Evolutionary conservation across 768 basidiomycete species (phyloP), one percentile per base, ranked within the genome.

Genomic region (Suillus spraguei): DNA sequence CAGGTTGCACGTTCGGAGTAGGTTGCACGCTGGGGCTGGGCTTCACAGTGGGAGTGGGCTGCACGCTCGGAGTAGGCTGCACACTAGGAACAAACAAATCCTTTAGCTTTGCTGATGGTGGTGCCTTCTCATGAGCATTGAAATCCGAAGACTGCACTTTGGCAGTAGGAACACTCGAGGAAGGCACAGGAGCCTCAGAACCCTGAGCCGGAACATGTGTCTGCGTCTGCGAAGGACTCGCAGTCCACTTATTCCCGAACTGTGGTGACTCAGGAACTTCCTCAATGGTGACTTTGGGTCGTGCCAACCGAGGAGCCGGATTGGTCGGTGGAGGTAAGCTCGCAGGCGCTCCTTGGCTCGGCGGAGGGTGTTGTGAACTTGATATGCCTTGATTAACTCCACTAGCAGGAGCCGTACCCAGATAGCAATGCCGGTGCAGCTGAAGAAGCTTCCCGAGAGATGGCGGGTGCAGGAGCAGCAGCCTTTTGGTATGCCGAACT

Each of bases 221-320:
- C 62, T 47, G 64, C 52, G 39, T 66, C 39, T 63, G 42, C 4
- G 59, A 50, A 41, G 52, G 49, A 46, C 35, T 65, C 33, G 42
- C 9, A 11, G 64, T 39, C 5, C 59, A 62, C 28, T 63, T 47
- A 59, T 67, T 75, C 32, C 53, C 58, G 9, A 35, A 49, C 60
- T 65, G 47, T 4, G 66, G 68, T 9, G 64, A 62, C 59, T 75
- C 74, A 53, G 68, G 56, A 11, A 69, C 68, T 55, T 75, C 72
- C 60, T 76, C 75, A 7, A 75, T 46, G 4, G 70, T 74, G 59
- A 69, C 72, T 60, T 69, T 76, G 36, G 68, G 68, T 61, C 74
- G 70, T 33, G 60, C 17, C 56, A 55, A 64, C 47, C 65, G 54
- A 52, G 50, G 32, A 28, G 63, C 58, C 20, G 56, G 55, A 11